Evolutionary conservation across 2,329 filamentous ascomycete genomes (phyloP).

Genomic region (Clonostachys solani): DNA sequence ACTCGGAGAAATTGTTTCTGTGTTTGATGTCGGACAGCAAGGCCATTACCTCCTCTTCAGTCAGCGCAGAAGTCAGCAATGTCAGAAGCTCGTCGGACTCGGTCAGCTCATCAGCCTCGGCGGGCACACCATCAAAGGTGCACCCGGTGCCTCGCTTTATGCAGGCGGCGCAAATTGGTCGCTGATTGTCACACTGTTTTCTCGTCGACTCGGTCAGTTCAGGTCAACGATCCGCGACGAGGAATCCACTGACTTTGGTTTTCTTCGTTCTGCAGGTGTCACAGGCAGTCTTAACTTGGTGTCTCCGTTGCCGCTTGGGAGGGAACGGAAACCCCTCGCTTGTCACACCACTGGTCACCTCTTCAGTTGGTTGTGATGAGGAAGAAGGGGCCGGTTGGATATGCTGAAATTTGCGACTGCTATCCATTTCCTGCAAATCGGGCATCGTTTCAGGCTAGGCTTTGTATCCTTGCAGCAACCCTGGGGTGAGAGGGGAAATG

Average conservation of each 20-base stretch:
- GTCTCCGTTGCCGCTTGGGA: conserved; percentile 1
- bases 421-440: too few species aligned
- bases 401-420: too few species aligned
- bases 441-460: too few species aligned
- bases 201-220: background rate
- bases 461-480: too few species aligned
- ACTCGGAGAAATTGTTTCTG: background rate
- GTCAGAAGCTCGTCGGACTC: conserved; percentile 2
- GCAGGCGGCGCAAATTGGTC: conserved; percentile 5
- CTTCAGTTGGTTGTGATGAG: too few species aligned
- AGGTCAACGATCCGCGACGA: background rate
- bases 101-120: conserved; percentile 1
- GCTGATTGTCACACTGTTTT: conserved; percentile 5
- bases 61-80: background rate
- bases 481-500: too few species aligned
- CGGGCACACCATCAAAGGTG: conserved; percentile 2
- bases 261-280: conserved; percentile 6
- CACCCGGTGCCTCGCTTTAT: conserved; percentile 2
- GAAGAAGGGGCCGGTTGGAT: too few species aligned
- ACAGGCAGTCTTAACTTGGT: conserved; percentile 7
- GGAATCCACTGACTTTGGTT: conserved; percentile 3
- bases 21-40: background rate
- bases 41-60: background rate
- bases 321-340: background rate
- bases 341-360: too few species aligned